These are phyloP conservation scores for Rhynchosporium secalis DNA, from an alignment of 2,329 filamentous ascomycete species.

Conservation along the genomic window DNA sequence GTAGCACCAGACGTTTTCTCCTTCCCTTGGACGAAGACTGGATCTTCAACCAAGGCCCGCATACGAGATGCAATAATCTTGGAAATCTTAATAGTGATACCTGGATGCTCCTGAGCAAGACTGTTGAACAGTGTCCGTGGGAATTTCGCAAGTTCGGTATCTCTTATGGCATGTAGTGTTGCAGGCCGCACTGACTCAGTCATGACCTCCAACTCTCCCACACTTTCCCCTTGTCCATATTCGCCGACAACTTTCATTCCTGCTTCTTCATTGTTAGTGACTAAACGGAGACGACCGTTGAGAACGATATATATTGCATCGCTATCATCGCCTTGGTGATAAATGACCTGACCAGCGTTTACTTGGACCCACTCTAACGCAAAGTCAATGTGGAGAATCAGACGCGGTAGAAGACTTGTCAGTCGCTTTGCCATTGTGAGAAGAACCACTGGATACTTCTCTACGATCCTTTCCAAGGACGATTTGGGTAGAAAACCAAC, in stretches of 20 bases:
- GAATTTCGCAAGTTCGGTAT: constrained; percentile 95
- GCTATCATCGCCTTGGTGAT: constrained; percentile 90
- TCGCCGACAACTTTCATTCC: constrained; percentile 86
- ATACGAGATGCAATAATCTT: constrained; percentile 97
- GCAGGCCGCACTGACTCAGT: constrained; percentile 90
- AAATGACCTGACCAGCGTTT: constrained; percentile 90
- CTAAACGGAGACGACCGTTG: constrained; percentile 84
- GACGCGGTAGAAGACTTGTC: constrained; percentile 81
- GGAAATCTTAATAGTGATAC: constrained; percentile 98
- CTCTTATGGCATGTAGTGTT: constrained; percentile 91
- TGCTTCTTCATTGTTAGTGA: constrained; percentile 78
- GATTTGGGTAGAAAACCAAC: constrained; percentile 89
- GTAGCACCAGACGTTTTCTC: constrained; percentile 61
- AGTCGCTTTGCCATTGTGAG: constrained; percentile 95
- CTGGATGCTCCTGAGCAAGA: constrained; percentile 92
- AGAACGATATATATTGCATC: constrained; percentile 98
- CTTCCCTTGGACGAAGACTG: constrained; percentile 63
- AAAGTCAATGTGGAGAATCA: constrained; percentile 97
- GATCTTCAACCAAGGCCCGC: constrained; percentile 83
- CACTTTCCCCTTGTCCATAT: constrained; percentile 95
- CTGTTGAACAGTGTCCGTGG: constrained; percentile 97
- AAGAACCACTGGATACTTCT: constrained; percentile 86
- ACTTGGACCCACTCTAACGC: constrained; percentile 98
- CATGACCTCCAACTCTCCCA: constrained; percentile 94
- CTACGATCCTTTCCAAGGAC: constrained; percentile 87